Percentiles rank a stretch among this genome's conserved stretches.
These are phyloP conservation scores for Coelastrella sp. DNA, from an alignment of 139 green algal species.

Conservation along the genomic window DNA sequence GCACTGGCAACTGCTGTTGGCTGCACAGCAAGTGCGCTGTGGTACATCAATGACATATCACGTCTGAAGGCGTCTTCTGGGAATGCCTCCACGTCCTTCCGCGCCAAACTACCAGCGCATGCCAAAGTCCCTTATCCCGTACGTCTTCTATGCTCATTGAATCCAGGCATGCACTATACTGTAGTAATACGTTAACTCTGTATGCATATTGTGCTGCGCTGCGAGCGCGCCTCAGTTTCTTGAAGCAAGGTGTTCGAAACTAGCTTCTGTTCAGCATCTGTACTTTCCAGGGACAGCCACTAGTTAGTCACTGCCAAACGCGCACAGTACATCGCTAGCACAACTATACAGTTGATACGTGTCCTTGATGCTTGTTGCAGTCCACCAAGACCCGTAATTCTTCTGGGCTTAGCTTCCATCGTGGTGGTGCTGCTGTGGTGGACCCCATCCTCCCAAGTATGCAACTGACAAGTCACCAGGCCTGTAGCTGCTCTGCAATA, in stretches of 20 bases:
- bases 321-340: neutral
- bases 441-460: conserved; percentile 5
- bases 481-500: neutral
- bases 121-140: neutral
- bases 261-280: no score
- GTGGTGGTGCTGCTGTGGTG: neutral
- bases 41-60: no score
- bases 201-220: no score
- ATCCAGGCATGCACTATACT: neutral
- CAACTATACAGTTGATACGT: neutral
- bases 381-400: neutral
- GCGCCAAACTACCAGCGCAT: neutral
- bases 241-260: no score
- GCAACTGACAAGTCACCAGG: neutral
- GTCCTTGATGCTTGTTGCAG: neutral
- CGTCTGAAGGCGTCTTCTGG: no score
- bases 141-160: neutral
- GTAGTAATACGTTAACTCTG: no score
- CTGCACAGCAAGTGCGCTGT: neutral
- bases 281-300: no score
- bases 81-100: neutral
- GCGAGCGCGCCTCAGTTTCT: no score
- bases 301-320: neutral
- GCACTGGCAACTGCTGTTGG: neutral
- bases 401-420: neutral